Evolutionary conservation across 164 flowering plant genomes (phyloP), one percentile per base, ranked within the genome.

Genomic region (Paratinospora sagittata): DNA sequence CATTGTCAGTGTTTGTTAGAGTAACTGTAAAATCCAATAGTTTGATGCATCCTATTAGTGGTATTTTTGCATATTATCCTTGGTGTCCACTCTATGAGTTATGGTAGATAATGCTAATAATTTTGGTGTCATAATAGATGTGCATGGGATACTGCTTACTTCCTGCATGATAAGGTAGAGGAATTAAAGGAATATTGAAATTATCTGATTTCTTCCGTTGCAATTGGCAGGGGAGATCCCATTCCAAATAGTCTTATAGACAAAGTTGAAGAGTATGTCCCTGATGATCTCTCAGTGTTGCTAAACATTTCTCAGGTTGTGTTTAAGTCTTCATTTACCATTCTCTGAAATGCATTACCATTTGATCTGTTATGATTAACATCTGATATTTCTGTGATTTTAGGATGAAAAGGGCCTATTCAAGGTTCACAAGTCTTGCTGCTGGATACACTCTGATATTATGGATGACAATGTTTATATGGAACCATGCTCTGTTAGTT

Each of bases 391-490:
- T 66, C 12, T 79, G 73, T 67, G 8, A 27, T 71, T 75, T 69
- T 78, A 89, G 96, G 84, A 72, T 70, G 73, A 81, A 73, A 72
- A 76, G 67, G 80, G 73, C 24, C 8, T 36, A 19, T 17, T 30
- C 30, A 75, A 74, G 70, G 80, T 70, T 39, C 49, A 71, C 55
- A 84, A 80, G 71, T 72, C 81, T 75, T 87, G 80, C 70, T 76
- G 90, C 65, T 95, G 97, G 97, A 84, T 92, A 78, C 99, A 95
- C 84, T 81, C 90, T 0, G 99, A 95, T 80, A 80, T 95, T 39
- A 95, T 95, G 99, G 99, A 90, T 81, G 99, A 92, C 80, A 95
- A 95, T 76, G 78, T 95, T 71, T 79, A 78, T 80, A 77, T 95
- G 92, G 89, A 86, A 74, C 83, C 85, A 68, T 72, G 74, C 61